Evolutionary conservation across 164 flowering plant genomes (phyloP).

Genomic region (Tetracentron sinense): DNA sequence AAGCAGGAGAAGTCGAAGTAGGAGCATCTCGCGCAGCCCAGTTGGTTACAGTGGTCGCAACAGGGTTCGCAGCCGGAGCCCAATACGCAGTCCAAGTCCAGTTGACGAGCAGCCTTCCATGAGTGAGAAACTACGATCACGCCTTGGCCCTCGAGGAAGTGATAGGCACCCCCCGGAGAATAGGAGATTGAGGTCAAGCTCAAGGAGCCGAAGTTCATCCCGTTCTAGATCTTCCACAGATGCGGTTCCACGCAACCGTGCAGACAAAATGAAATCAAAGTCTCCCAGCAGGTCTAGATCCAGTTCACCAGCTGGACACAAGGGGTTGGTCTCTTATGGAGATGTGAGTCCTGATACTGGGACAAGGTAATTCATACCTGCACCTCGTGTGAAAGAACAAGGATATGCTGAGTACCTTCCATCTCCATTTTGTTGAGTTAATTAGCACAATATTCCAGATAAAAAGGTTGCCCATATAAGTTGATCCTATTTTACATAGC

Average conservation of each 20-base stretch:
- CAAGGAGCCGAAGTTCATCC: slow-evolving; percentile 38
- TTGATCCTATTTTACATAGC: too few species aligned
- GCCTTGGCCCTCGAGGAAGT: slow-evolving; percentile 44
- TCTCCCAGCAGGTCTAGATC: slow-evolving; percentile 45
- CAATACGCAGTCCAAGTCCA: slow-evolving; percentile 39
- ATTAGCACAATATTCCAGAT: too few species aligned
- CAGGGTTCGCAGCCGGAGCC: slow-evolving; percentile 37
- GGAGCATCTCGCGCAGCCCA: slow-evolving; percentile 56
- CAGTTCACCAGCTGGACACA: slow-evolving; percentile 44
- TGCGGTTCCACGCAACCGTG: slow-evolving; percentile 23
- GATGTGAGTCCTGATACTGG: too few species aligned
- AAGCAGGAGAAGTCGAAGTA: slow-evolving; percentile 43
- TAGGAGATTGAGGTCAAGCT: slow-evolving; percentile 22
- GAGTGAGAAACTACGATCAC: slow-evolving; percentile 50
- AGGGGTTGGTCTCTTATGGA: slow-evolving; percentile 57
- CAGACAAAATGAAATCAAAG: slow-evolving; percentile 13
- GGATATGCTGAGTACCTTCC: too few species aligned
- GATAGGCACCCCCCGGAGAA: slow-evolving; percentile 20
- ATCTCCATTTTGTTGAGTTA: too few species aligned
- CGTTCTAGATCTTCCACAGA: slow-evolving; percentile 35
- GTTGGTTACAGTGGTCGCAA: slow-evolving; percentile 20
- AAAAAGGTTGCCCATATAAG: too few species aligned
- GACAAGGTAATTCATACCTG: too few species aligned
- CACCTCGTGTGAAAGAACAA: too few species aligned
- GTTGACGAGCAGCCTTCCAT: slow-evolving; percentile 31